Base-by-base conservation (phyloP, 106 monocot species). In the Ottelia alismoides region DNA sequence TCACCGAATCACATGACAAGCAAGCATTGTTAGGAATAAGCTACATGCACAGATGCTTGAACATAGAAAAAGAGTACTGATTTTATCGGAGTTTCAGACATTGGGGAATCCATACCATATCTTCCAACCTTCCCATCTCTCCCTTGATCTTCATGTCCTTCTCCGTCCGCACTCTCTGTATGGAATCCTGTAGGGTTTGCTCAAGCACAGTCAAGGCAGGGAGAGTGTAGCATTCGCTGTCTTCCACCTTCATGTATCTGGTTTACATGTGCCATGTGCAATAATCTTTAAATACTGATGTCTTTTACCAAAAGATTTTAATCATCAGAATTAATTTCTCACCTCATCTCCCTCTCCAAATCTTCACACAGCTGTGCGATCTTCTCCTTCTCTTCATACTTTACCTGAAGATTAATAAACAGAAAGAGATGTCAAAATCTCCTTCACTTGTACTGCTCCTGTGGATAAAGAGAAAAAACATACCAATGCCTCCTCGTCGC, bases 271-370 rank as follows among this genome's bases (percentile, higher is more conserved):
- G 10, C 24, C 53, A 45, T 29, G 19, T 4, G 20, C 16, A 46
- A 2, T 31, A 58, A 14, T 2, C 22, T 1, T 20, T 43, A 27
- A 25, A 12, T 20, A 45, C 0, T 2, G 14, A 6, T 21, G 1
- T 49, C 0, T 3, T 2, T 32, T 1, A 17, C 23, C 9, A 7
- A 1, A 20, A 30, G 28, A 30, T 40, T 11, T 55, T 58, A 47
- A 24, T 32, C 17, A 51, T 30, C 21, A 6, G 0, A 20, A 49
- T 9, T 46, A 24, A 16, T 18, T 28, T 1, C 10, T 22, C 63
- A 85, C 85, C 86, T 71, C 20, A 85, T 62, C 62, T 91, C 80
- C 54, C 65, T 74, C 27, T 85, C 84, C 52, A 91, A 27, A 1
- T 66, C 23, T 10, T 81, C 78, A 51, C 90, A 91, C 31, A 84